Conservation (phyloP, 2,329 filamentous ascomycete species). For the Phialophora chinensis region DNA sequence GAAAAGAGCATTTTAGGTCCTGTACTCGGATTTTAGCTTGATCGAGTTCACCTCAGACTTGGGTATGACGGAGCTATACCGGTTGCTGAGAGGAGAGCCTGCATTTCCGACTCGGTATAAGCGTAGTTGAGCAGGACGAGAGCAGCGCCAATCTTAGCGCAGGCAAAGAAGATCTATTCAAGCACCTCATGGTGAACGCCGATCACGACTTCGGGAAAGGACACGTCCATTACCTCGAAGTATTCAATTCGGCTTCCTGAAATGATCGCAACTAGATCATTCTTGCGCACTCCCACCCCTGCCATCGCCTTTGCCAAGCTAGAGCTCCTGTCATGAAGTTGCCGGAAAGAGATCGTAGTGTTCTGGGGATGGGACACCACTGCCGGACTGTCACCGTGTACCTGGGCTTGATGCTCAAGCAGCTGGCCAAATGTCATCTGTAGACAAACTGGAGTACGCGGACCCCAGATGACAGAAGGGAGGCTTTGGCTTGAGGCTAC, state of each 20-base stretch:
- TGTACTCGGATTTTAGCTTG: neutral
- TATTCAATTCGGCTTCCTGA: conserved; percentile 22
- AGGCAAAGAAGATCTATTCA: conserved; percentile 65
- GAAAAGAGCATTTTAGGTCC: conserved; percentile 20
- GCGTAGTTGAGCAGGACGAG: conserved; percentile 83
- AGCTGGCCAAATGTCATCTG: conserved; percentile 20
- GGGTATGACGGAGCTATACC: too few relatives aligned
- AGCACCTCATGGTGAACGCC: neutral
- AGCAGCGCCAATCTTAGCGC: conserved; percentile 68
- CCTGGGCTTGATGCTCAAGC: conserved; percentile 21
- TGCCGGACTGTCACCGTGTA: conserved; percentile 5
- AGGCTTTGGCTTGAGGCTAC: neutral
- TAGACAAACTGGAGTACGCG: conserved; percentile 4
- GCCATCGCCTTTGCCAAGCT: conserved; percentile 20
- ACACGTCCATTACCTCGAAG: conserved; percentile 16
- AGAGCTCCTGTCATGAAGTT: conserved; percentile 14
- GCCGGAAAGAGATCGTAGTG: conserved; percentile 9
- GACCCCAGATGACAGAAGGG: conserved; percentile 12
- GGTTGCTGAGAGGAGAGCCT: conserved; percentile 15
- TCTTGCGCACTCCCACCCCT: conserved; percentile 12
- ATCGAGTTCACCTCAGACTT: neutral
- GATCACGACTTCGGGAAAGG: neutral
- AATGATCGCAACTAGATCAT: conserved; percentile 16
- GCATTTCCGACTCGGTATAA: conserved; percentile 61
- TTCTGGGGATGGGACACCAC: conserved; percentile 16